Conservation (phyloP, 176 grass and related monocot genomes). For the Phoenix roebelenii region DNA sequence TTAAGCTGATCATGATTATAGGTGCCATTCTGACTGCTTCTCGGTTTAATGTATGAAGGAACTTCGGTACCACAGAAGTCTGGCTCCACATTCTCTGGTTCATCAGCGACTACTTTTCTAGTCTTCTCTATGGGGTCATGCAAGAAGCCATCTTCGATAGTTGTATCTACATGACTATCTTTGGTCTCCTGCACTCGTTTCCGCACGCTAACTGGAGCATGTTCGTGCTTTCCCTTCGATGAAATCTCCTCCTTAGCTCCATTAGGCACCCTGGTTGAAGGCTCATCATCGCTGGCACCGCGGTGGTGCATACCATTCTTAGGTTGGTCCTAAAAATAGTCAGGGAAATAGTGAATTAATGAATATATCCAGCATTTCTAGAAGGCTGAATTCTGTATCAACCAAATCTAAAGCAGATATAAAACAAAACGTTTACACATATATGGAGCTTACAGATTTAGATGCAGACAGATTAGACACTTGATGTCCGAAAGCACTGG, state of each 20-base stretch:
- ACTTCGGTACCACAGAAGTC: not conserved
- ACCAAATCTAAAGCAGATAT: too few relatives aligned
- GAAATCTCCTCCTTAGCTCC: conserved; percentile 7
- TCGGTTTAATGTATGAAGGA: conserved; percentile 22
- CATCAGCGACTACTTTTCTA: conserved; percentile 27
- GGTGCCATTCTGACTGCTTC: conserved; percentile 6
- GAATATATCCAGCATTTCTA: too few relatives aligned
- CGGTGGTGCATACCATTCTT: conserved; percentile 4
- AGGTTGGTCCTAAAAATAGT: conserved; percentile 17
- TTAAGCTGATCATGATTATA: too few relatives aligned
- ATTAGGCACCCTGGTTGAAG: conserved; percentile 7
- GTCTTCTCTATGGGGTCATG: conserved; percentile 18
- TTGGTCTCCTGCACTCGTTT: conserved; percentile 53
- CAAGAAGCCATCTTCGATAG: conserved; percentile 14
- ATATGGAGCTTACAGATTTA: conserved; percentile 40
- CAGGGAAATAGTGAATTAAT: not conserved
- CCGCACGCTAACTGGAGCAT: conserved; percentile 13
- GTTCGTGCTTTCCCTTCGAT: conserved; percentile 19
- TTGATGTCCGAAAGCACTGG: conserved; percentile 31
- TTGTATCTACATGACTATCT: conserved; percentile 65
- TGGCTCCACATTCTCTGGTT: conserved; percentile 27
- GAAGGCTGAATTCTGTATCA: too few relatives aligned
- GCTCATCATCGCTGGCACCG: conserved; percentile 8
- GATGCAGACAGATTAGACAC: conserved; percentile 33
- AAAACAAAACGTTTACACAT: too few relatives aligned